Percentiles rank a stretch among this genome's conserved stretches.
These are phyloP conservation scores for Colletotrichum liriopes DNA, from an alignment of 2,329 filamentous ascomycete species.

Conservation along the genomic window DNA sequence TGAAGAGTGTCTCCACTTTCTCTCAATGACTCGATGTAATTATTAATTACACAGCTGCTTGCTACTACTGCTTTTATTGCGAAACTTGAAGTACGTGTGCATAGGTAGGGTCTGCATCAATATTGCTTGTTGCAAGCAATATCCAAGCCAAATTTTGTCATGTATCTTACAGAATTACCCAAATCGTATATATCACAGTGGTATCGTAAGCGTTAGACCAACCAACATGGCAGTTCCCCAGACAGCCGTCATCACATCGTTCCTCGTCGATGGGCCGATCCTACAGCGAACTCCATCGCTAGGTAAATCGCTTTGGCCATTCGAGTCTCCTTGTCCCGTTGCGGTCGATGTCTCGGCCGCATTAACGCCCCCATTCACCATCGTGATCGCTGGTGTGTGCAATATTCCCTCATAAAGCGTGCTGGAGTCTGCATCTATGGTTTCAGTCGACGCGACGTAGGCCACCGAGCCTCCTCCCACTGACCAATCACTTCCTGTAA, in stretches of 20 bases:
- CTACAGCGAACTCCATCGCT: not conserved
- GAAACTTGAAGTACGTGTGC: not conserved
- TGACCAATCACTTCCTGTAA: not conserved
- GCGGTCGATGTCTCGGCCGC: not conserved
- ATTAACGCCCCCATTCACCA: not conserved
- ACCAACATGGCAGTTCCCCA: not conserved
- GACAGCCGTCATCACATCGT: not conserved
- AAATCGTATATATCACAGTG: not conserved
- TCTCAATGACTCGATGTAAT: not conserved
- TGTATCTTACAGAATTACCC: no score
- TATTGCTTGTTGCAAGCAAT: no score
- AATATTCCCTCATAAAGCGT: not conserved
- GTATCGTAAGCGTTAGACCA: not conserved
- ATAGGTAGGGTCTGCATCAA: not conserved
- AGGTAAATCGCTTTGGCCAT: not conserved
- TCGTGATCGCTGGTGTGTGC: not conserved
- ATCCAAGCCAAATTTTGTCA: no score
- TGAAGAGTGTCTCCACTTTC: not conserved
- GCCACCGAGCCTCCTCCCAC: not conserved
- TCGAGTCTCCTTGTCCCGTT: not conserved
- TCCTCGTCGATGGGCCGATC: not conserved
- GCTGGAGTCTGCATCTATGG: not conserved
- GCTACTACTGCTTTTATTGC: not conserved
- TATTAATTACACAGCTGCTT: not conserved
- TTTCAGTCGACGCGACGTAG: not conserved